phyloP scores from a whole-genome alignment of 306 rosid species.

The Glycine tomentella region DNA sequence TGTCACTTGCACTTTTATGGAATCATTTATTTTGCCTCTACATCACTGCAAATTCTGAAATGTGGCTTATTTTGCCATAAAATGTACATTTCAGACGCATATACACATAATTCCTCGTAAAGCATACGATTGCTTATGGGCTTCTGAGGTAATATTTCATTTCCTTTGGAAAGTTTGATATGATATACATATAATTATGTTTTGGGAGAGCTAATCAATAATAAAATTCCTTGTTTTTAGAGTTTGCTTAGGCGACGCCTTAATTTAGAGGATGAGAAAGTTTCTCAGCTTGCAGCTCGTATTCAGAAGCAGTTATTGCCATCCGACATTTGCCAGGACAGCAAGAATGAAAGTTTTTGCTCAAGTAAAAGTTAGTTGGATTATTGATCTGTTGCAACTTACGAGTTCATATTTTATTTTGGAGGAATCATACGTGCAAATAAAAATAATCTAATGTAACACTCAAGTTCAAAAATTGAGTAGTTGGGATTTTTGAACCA shows the following conservation, averaged over 20 bases:
- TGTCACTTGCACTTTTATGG: background rate
- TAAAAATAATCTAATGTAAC: conserved; percentile 4
- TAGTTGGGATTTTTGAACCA: background rate
- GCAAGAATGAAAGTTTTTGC: conserved; percentile 57
- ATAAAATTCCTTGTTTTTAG: conserved; percentile 51
- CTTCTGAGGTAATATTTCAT: conserved; percentile 76
- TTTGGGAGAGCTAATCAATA: conserved; percentile 3
- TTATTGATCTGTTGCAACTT: conserved; percentile 46
- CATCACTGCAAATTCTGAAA: conserved; percentile 10
- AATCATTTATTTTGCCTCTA: background rate
- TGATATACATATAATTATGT: conserved; percentile 4
- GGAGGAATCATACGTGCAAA: conserved; percentile 28
- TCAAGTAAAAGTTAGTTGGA: conserved; percentile 58
- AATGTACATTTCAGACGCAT: conserved; percentile 77
- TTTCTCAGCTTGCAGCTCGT: conserved; percentile 64
- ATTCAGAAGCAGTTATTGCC: conserved; percentile 70
- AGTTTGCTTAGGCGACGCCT: conserved; percentile 75
- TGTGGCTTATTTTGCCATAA: conserved; percentile 42
- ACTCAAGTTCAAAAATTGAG: conserved; percentile 32
- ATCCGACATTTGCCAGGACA: conserved; percentile 43
- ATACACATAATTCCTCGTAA: conserved; percentile 94
- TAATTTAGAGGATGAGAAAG: conserved; percentile 69
- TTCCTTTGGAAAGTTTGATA: conserved; percentile 9
- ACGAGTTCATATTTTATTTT: conserved; percentile 36
- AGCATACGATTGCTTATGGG: conserved; percentile 83